phyloP scores from a whole-genome alignment of 768 basidiomycete genomes.

The Pleurotus giganteus region DNA sequence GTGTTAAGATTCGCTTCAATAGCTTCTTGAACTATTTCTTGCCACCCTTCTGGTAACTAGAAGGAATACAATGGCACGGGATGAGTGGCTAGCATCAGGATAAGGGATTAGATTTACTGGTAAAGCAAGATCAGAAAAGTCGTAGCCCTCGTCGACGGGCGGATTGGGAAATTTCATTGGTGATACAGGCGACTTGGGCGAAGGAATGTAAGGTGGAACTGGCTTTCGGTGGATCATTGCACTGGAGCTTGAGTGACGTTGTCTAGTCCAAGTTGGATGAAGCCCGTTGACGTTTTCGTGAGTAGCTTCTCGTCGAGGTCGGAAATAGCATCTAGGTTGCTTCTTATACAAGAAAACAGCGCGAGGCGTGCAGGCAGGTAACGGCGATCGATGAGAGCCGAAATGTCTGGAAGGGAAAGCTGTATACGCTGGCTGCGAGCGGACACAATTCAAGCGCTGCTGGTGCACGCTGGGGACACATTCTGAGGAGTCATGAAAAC shows the following conservation, averaged over 20 bases:
- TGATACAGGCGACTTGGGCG: constrained; percentile 49
- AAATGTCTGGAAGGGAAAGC: constrained; percentile 5
- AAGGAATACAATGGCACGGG: neutral
- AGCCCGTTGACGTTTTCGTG: constrained; percentile 3
- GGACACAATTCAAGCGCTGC: constrained; percentile 2
- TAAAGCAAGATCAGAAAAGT: neutral
- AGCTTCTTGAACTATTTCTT: constrained; percentile 25
- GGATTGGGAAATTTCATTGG: constrained; percentile 8
- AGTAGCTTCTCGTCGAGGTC: constrained; percentile 3
- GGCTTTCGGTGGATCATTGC: constrained; percentile 69
- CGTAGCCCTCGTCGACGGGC: neutral
- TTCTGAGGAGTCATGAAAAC: neutral
- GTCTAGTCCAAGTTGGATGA: constrained; percentile 30
- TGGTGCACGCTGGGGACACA: constrained; percentile 1
- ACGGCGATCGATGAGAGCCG: constrained; percentile 7
- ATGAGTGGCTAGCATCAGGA: neutral
- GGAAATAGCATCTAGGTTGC: neutral
- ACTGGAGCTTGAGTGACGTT: neutral
- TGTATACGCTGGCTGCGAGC: neutral
- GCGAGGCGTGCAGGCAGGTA: neutral
- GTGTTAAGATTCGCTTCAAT: constrained; percentile 2
- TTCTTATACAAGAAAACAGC: constrained; percentile 1
- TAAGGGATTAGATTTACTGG: constrained; percentile 2
- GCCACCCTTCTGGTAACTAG: constrained; percentile 35
- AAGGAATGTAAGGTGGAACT: constrained; percentile 64